Percentiles rank a stretch among this genome's conserved stretches.
Evolutionary conservation across 148 eudicot species (phyloP).

Genomic region (Suaeda aralocaspica): DNA sequence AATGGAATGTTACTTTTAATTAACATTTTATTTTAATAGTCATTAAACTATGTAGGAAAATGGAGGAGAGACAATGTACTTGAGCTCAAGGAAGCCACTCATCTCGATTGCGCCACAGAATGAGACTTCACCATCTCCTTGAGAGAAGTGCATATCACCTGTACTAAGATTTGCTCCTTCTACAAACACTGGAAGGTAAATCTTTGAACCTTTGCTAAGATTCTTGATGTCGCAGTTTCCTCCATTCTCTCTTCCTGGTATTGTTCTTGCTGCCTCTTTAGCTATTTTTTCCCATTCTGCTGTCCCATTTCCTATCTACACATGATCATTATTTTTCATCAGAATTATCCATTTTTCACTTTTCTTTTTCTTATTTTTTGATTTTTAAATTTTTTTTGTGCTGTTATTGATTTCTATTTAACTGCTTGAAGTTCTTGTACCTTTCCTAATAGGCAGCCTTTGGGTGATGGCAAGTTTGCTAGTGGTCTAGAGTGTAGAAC

Average conservation of each 20-base stretch:
- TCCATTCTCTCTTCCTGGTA: slow-evolving; percentile 97
- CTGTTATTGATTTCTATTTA: too few species aligned
- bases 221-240: slow-evolving; percentile 97
- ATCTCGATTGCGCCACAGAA: slow-evolving; percentile 98
- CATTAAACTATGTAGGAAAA: too few species aligned
- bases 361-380: too few species aligned
- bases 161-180: slow-evolving; percentile 95
- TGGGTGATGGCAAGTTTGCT: slow-evolving; percentile 80
- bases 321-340: not conserved
- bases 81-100: slow-evolving; percentile 97
- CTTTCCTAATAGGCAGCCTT: slow-evolving; percentile 85
- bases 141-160: slow-evolving; percentile 98
- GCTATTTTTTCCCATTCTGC: slow-evolving; percentile 82
- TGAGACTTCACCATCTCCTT: slow-evolving; percentile 90
- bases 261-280: slow-evolving; percentile 79
- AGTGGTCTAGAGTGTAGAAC: slow-evolving; percentile 80
- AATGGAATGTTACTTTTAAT: too few species aligned
- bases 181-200: slow-evolving; percentile 92
- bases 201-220: slow-evolving; percentile 84
- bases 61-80: slow-evolving; percentile 39
- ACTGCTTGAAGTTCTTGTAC: slow-evolving; percentile 27
- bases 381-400: too few species aligned
- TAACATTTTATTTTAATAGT: too few species aligned
- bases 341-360: not conserved
- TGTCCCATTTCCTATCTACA: slow-evolving; percentile 60